Evolutionary conservation across 139 green algal genomes (phyloP).

Genomic region (Astrephomene gubernaculifera): DNA sequence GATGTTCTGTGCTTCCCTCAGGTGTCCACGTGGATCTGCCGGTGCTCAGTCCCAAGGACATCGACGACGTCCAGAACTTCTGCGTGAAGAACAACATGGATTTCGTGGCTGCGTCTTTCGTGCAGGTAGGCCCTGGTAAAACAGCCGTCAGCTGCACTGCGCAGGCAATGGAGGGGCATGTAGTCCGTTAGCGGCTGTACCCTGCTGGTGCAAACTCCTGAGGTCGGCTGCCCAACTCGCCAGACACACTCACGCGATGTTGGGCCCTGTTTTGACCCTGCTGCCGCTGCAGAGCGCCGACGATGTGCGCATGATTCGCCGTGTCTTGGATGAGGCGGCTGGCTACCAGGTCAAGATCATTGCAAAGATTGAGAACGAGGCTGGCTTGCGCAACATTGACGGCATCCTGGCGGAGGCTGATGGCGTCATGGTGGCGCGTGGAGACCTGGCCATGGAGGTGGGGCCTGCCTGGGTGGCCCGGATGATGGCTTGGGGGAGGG

Average conservation of each 20-base stretch:
- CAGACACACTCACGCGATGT: too few species aligned
- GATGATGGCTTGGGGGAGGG: too few species aligned
- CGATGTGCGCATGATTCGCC: conserved; percentile 64
- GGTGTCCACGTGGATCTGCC: conserved; percentile 80
- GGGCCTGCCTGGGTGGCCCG: too few species aligned
- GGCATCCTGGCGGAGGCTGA: conserved; percentile 61
- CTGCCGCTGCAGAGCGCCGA: conserved; percentile 53
- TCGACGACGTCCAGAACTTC: conserved; percentile 75
- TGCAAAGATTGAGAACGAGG: conserved; percentile 72
- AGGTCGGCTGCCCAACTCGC: too few species aligned
- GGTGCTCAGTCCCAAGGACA: conserved; percentile 73
- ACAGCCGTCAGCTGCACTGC: too few species aligned
- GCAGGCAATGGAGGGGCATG: too few species aligned
- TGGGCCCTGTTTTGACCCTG: too few species aligned
- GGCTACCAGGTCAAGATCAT: conserved; percentile 70
- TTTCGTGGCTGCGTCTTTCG: conserved; percentile 75
- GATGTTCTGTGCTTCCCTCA: not conserved
- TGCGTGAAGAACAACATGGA: conserved; percentile 61
- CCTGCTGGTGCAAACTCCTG: too few species aligned
- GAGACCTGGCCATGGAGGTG: conserved; percentile 75
- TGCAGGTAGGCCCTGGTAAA: conserved; percentile 51
- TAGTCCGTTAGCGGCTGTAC: too few species aligned
- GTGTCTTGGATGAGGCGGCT: conserved; percentile 50
- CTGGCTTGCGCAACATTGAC: conserved; percentile 73
- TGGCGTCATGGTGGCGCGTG: conserved; percentile 73